These are phyloP conservation scores for Venturia asperata DNA, from an alignment of 2,329 filamentous ascomycete species.

Conservation along the genomic window DNA sequence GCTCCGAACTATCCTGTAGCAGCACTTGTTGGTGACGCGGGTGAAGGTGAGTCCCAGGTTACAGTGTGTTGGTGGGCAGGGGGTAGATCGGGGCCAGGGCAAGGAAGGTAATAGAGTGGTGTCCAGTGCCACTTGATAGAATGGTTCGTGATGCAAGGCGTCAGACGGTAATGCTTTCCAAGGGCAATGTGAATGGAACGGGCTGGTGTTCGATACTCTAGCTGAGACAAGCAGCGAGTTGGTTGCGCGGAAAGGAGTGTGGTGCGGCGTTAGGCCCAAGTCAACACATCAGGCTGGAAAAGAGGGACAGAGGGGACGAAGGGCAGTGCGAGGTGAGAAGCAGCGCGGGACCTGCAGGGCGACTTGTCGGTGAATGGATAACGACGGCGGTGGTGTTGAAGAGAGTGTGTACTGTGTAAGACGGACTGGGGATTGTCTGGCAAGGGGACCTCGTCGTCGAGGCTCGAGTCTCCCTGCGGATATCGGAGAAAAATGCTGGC, in stretches of 20 bases:
- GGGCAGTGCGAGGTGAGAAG: conserved; percentile 9
- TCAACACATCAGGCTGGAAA: not conserved
- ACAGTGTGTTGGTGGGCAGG: not conserved
- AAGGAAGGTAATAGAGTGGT: not conserved
- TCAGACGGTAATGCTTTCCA: conserved; percentile 1
- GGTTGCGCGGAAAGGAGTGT: conserved; percentile 1
- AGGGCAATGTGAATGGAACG: conserved; percentile 13
- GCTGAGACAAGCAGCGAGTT: conserved; percentile 17
- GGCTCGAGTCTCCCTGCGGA: not conserved
- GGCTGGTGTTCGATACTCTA: not conserved
- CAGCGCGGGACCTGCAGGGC: not conserved
- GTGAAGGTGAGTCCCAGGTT: not conserved
- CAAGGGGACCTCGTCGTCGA: not conserved
- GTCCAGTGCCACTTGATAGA: conserved; percentile 5
- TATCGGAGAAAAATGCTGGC: conserved; percentile 1
- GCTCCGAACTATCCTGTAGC: not conserved
- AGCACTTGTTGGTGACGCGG: not conserved
- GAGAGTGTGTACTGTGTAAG: too few relatives aligned
- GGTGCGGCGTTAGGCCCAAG: conserved; percentile 5
- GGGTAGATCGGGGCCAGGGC: conserved; percentile 9
- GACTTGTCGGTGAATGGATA: conserved; percentile 12
- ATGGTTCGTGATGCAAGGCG: conserved; percentile 8
- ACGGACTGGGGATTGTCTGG: not conserved
- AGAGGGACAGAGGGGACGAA: not conserved
- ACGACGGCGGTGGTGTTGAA: not conserved